phyloP scores from a whole-genome alignment of 2,329 filamentous ascomycete species.

The Epichloe amarillans region DNA sequence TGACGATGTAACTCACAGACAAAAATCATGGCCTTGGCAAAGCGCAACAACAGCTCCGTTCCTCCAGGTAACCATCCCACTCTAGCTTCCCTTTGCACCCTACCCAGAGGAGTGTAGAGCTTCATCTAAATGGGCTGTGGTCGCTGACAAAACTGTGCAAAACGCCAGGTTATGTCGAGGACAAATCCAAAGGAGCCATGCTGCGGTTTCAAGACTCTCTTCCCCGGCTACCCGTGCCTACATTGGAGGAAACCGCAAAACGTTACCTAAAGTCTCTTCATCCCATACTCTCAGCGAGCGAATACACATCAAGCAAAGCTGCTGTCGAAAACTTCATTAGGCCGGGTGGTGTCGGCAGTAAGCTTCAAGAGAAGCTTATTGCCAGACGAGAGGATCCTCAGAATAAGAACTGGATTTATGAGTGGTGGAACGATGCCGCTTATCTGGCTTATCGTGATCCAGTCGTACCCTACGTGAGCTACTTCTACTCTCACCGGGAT shows the following conservation, averaged over 20 bases:
- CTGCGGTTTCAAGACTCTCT: conserved; percentile 79
- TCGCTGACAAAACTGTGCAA: background rate
- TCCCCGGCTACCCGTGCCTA: conserved; percentile 64
- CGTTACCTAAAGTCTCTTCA: conserved; percentile 72
- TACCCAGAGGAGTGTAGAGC: background rate
- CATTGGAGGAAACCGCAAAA: conserved; percentile 67
- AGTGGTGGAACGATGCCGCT: conserved; percentile 96
- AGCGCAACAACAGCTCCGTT: conserved; percentile 44
- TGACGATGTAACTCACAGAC: conserved; percentile 6
- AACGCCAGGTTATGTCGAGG: conserved; percentile 63
- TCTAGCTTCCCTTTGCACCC: background rate
- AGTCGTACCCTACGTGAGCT: conserved; percentile 94
- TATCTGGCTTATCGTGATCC: conserved; percentile 92
- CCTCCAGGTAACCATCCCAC: conserved; percentile 27
- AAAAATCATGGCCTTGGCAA: conserved; percentile 37
- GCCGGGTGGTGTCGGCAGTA: conserved; percentile 70
- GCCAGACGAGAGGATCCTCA: conserved; percentile 68
- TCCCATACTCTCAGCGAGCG: conserved; percentile 54
- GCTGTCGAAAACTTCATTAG: conserved; percentile 81
- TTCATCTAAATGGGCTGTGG: background rate
- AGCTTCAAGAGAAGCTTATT: conserved; percentile 77
- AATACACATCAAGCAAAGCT: conserved; percentile 62
- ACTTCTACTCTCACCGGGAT: conserved; percentile 98
- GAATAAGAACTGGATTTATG: conserved; percentile 83
- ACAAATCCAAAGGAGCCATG: conserved; percentile 67